Conservation (phyloP, 2,329 filamentous ascomycete species). For the Exophiala calicioides region DNA sequence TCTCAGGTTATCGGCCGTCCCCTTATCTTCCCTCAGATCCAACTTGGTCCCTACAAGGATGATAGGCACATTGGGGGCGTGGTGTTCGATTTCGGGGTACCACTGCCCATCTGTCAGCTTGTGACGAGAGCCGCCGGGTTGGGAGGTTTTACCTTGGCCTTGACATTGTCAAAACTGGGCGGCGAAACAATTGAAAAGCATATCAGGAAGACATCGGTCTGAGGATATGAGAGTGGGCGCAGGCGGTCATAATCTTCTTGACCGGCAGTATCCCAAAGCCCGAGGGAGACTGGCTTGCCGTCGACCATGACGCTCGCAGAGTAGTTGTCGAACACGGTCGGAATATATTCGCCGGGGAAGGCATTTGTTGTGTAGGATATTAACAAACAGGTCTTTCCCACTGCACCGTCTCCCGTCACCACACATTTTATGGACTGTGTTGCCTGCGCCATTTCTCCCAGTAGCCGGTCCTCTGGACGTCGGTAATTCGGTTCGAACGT, state of each 20-base stretch:
- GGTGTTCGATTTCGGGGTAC: constrained; percentile 96
- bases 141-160: constrained; percentile 73
- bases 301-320: constrained; percentile 99
- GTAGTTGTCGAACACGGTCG: constrained; percentile 99
- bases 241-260: constrained; percentile 98
- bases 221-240: constrained; percentile 92
- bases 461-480: too few species aligned
- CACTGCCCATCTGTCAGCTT: constrained; percentile 60
- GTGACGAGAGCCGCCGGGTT: not conserved
- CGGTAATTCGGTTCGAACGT: too few species aligned
- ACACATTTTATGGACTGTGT: constrained; percentile 69
- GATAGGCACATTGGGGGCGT: constrained; percentile 92
- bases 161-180: constrained; percentile 97
- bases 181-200: constrained; percentile 98
- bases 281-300: constrained; percentile 94
- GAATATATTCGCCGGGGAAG: constrained; percentile 99
- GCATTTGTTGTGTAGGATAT: constrained; percentile 99
- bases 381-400: constrained; percentile 99
- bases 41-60: constrained; percentile 97
- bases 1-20: constrained; percentile 77
- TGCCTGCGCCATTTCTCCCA: constrained; percentile 29
- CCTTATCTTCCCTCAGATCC: constrained; percentile 85
- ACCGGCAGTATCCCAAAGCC: constrained; percentile 96
- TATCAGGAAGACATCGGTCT: constrained; percentile 97
- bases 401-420: constrained; percentile 97